These are phyloP conservation scores for Lactarius hengduanensis DNA, from an alignment of 768 basidiomycete genomes.

Conservation along the genomic window DNA sequence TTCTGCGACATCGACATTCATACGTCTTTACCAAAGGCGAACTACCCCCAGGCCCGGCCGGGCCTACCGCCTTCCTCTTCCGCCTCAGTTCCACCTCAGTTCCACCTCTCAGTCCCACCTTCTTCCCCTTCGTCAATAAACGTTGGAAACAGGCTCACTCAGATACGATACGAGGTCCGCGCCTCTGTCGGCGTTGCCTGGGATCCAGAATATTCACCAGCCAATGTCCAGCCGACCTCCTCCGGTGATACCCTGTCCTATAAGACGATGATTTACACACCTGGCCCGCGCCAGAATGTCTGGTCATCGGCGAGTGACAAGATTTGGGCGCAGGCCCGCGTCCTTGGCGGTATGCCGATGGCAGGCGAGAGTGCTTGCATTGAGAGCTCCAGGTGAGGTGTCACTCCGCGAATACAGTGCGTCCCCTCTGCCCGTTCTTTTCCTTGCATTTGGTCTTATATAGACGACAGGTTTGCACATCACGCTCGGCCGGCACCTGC, in stretches of 20 bases:
- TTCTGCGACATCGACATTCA: slow-evolving; percentile 74
- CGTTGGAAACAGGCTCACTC: slow-evolving; percentile 67
- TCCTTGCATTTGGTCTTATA: background rate
- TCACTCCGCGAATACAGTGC: slow-evolving; percentile 75
- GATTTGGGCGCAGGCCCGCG: slow-evolving; percentile 68
- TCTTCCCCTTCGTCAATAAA: slow-evolving; percentile 67
- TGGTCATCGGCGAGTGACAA: slow-evolving; percentile 75
- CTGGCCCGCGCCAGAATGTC: slow-evolving; percentile 50
- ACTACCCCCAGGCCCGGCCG: slow-evolving; percentile 73
- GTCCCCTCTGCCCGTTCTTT: slow-evolving; percentile 2
- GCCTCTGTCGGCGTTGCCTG: slow-evolving; percentile 71
- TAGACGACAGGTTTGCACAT: too few species aligned
- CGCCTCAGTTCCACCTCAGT: too few species aligned
- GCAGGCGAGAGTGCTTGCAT: slow-evolving; percentile 70
- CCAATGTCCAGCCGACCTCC: slow-evolving; percentile 58
- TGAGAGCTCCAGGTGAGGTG: slow-evolving; percentile 80
- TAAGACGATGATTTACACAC: slow-evolving; percentile 37
- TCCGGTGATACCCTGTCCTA: slow-evolving; percentile 41
- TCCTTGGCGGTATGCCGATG: slow-evolving; percentile 63
- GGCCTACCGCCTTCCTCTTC: slow-evolving; percentile 76
- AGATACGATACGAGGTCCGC: slow-evolving; percentile 54
- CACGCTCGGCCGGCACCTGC: too few species aligned
- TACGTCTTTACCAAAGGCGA: slow-evolving; percentile 74
- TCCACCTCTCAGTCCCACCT: too few species aligned
- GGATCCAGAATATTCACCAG: slow-evolving; percentile 73